Conservation (phyloP, 106 monocot genomes). For the Amphibolis antarctica region DNA sequence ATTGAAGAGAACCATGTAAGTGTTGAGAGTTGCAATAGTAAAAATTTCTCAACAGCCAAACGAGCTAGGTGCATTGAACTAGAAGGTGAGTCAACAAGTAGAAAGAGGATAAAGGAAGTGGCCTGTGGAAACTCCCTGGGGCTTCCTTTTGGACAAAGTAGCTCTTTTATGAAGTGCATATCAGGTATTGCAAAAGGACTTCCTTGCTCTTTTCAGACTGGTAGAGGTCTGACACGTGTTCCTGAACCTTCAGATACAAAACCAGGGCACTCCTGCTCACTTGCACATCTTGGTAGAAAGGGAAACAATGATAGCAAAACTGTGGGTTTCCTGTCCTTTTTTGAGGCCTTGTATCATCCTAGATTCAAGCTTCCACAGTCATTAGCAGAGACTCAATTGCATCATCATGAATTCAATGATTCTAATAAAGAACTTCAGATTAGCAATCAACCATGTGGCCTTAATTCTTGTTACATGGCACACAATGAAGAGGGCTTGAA, state of each 20-base stretch:
- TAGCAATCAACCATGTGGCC: not conserved
- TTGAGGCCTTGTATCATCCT: slow-evolving; percentile 36
- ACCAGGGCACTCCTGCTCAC: not conserved
- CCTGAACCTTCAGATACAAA: slow-evolving; percentile 4
- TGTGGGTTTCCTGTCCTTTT: slow-evolving; percentile 38
- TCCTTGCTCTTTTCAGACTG: slow-evolving; percentile 3
- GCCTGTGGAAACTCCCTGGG: slow-evolving; percentile 7
- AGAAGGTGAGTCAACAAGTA: slow-evolving; percentile 4
- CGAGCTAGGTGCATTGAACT: slow-evolving; percentile 17
- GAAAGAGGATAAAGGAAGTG: slow-evolving; percentile 28
- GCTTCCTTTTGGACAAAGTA: slow-evolving; percentile 11
- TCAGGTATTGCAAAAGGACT: slow-evolving; percentile 36
- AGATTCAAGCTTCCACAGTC: not conserved
- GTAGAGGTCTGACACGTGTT: slow-evolving; percentile 9
- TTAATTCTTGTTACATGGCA: not conserved
- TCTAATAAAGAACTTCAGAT: slow-evolving; percentile 18
- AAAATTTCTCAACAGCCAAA: slow-evolving; percentile 27
- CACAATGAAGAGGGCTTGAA: not conserved
- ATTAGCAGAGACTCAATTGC: not conserved
- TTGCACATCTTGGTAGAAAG: not conserved
- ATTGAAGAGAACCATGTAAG: slow-evolving; percentile 45
- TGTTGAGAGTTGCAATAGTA: slow-evolving; percentile 46
- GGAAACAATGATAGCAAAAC: slow-evolving; percentile 5
- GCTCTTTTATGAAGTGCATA: slow-evolving; percentile 74
- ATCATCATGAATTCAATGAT: slow-evolving; percentile 11